Percentiles rank a stretch among this genome's conserved stretches.
Evolutionary conservation across 176 grass and related monocot species (phyloP).

Genomic region (Ananas comosus): DNA sequence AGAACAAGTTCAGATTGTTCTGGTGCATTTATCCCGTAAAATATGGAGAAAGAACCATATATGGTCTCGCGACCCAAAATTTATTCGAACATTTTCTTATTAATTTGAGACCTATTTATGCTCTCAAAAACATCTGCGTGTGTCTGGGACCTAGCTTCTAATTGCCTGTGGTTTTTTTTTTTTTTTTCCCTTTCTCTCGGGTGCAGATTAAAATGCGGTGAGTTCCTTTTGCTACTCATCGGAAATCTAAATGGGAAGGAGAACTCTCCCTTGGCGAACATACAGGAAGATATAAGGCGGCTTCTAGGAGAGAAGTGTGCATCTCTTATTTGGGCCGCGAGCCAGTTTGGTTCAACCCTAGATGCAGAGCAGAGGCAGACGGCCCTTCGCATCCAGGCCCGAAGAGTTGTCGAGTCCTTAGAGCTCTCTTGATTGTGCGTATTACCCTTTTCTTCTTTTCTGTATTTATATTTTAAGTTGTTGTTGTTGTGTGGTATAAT

Average conservation of each 20-base stretch:
- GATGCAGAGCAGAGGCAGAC: slow-evolving; percentile 74
- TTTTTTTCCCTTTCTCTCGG: neutral
- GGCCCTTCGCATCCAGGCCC: slow-evolving; percentile 84
- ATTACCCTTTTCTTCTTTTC: neutral
- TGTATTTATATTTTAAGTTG: neutral
- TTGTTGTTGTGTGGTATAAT: neutral
- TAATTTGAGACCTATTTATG: too few relatives aligned
- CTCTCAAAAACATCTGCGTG: neutral
- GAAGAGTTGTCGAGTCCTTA: slow-evolving; percentile 75
- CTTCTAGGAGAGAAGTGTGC: slow-evolving; percentile 73
- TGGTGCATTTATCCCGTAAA: too few relatives aligned
- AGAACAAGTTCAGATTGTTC: too few relatives aligned
- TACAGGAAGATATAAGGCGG: slow-evolving; percentile 65
- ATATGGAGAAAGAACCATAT: too few relatives aligned
- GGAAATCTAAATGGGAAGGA: slow-evolving; percentile 72
- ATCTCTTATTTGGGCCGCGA: slow-evolving; percentile 80
- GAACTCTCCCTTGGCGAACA: slow-evolving; percentile 56
- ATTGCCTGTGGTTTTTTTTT: neutral
- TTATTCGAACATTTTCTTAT: too few relatives aligned
- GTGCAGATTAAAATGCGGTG: slow-evolving; percentile 89
- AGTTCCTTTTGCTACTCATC: slow-evolving; percentile 78
- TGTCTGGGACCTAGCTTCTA: neutral
- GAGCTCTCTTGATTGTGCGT: slow-evolving; percentile 30
- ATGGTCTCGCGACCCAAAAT: too few relatives aligned
- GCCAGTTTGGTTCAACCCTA: slow-evolving; percentile 83